Evolutionary conservation across 805 yeast genomes (phyloP).

Genomic region (Maudiozyma serrabonitensis): DNA sequence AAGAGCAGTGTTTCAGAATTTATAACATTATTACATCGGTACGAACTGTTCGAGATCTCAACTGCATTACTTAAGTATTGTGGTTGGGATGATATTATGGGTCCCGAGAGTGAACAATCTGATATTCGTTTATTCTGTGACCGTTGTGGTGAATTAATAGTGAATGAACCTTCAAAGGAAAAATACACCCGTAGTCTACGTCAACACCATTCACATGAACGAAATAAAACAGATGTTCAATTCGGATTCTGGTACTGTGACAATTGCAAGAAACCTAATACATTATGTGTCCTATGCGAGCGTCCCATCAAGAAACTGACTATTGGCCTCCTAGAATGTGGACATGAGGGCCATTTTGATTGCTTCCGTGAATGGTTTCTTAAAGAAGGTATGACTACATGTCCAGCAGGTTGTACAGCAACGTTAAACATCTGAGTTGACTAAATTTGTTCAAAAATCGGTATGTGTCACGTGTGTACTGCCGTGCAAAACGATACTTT

Average conservation of each 20-base stretch:
- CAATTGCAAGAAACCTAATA: conserved; percentile 48
- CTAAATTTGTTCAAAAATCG: neutral
- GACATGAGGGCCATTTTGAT: conserved; percentile 77
- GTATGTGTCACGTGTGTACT: neutral
- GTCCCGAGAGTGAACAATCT: conserved; percentile 23
- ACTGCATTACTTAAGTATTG: conserved; percentile 27
- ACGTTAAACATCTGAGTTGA: neutral
- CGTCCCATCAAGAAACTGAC: conserved; percentile 67
- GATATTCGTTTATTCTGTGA: conserved; percentile 50
- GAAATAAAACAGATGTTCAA: neutral
- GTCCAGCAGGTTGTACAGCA: conserved; percentile 66
- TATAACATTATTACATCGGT: conserved; percentile 22
- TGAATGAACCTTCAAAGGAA: conserved; percentile 47
- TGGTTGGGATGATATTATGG: conserved; percentile 26
- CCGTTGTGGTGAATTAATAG: conserved; percentile 46
- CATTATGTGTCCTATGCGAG: conserved; percentile 69
- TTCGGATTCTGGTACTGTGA: conserved; percentile 85
- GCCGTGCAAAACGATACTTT: neutral
- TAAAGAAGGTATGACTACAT: conserved; percentile 50
- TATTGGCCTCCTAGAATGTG: conserved; percentile 57
- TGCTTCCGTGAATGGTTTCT: conserved; percentile 75
- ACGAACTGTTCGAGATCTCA: conserved; percentile 28
- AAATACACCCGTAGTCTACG: conserved; percentile 18
- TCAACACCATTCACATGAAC: neutral
- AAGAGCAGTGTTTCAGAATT: conserved; percentile 26